These are phyloP conservation scores for Combretum micranthum DNA, from an alignment of 345 rosid genomes.

Conservation along the genomic window DNA sequence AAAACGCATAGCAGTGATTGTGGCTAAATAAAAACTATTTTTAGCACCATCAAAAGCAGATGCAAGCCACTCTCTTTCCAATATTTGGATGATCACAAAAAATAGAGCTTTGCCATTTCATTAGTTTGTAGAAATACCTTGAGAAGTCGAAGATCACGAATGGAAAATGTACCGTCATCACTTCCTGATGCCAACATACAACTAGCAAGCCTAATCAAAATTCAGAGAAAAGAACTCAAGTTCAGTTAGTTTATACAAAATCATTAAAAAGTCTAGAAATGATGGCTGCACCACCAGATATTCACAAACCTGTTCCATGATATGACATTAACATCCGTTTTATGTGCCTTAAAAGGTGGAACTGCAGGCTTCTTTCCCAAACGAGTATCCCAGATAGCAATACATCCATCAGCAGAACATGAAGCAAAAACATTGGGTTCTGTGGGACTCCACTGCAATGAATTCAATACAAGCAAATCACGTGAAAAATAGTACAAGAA, in stretches of 20 bases:
- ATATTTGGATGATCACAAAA: too few relatives aligned
- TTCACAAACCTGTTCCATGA: constrained; percentile 88
- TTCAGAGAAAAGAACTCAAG: constrained; percentile 4
- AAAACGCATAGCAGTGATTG: too few relatives aligned
- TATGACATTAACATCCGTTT: constrained; percentile 91
- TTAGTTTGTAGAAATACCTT: constrained; percentile 24
- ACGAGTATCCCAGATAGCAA: constrained; percentile 90
- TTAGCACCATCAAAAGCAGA: too few relatives aligned
- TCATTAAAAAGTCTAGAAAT: too few relatives aligned
- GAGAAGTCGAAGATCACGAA: constrained; percentile 78
- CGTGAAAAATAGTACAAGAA: too few relatives aligned
- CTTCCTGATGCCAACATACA: constrained; percentile 95
- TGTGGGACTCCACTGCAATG: constrained; percentile 89
- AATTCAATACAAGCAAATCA: neutral
- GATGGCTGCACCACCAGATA: neutral
- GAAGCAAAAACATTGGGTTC: constrained; percentile 80
- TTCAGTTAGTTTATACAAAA: too few relatives aligned
- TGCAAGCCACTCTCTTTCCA: too few relatives aligned
- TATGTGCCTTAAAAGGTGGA: constrained; percentile 67
- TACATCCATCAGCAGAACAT: constrained; percentile 69
- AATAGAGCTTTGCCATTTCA: neutral
- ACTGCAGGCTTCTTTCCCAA: constrained; percentile 55
- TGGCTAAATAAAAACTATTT: too few relatives aligned
- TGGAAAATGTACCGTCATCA: constrained; percentile 92
- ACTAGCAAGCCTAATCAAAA: constrained; percentile 63